Percentiles rank a stretch among this genome's conserved stretches.
phyloP scores from a whole-genome alignment of 192 early-diverging fungal species.

The Rhizophagus sp. region DNA sequence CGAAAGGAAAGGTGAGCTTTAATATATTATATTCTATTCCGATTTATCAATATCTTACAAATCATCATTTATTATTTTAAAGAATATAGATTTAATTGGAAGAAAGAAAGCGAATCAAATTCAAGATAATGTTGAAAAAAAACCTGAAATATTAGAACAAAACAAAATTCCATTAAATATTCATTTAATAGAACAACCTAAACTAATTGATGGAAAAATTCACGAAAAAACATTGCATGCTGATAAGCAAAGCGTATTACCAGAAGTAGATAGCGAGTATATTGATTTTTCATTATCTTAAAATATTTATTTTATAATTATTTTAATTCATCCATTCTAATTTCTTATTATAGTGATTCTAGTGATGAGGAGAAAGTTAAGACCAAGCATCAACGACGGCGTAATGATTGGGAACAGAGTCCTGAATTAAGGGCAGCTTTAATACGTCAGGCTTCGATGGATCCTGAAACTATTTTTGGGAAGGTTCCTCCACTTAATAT shows the following conservation, averaged over 20 bases:
- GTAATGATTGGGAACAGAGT: constrained; percentile 4
- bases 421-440: not conserved
- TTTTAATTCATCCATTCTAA: not conserved
- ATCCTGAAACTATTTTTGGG: constrained; percentile 25
- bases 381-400: constrained; percentile 40
- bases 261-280: not conserved
- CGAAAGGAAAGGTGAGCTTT: constrained; percentile 1
- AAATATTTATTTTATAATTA: not conserved
- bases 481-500: constrained; percentile 1
- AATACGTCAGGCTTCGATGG: constrained; percentile 7
- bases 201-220: not conserved
- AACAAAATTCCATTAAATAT: not conserved
- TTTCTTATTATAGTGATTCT: not conserved
- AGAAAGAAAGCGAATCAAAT: not conserved
- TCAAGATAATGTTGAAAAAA: not conserved
- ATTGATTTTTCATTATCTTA: not conserved
- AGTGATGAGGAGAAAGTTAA: not conserved
- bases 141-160: not conserved
- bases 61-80: not conserved
- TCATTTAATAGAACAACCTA: not conserved
- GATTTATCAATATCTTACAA: not conserved
- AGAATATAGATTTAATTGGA: not conserved
- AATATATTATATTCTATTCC: not conserved
- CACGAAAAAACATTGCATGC: not conserved
- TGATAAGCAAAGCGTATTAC: not conserved